Conservation (phyloP, 495 filamentous ascomycete species). For the Trichoderma parareesei region DNA sequence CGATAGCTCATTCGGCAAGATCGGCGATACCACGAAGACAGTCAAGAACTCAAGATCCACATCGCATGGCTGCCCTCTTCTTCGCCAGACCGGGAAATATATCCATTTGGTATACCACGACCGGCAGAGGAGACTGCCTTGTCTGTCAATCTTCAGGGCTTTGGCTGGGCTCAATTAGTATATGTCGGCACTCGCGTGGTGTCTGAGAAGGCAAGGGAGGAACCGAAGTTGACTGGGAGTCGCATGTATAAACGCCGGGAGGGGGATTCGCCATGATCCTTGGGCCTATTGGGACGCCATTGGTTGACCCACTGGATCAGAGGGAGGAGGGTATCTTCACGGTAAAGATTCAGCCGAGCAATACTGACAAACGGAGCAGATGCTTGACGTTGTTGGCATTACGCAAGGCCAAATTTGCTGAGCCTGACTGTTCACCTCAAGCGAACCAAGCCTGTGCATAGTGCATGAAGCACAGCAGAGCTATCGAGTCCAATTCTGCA, state of each 20-base stretch:
- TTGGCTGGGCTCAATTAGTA: conserved; percentile 47
- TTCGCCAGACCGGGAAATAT: conserved; percentile 22
- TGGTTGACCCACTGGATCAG: conserved; percentile 29
- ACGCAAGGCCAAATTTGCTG: conserved; percentile 48
- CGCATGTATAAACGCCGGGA: conserved; percentile 32
- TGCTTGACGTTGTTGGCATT: conserved; percentile 45
- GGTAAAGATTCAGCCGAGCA: conserved; percentile 38
- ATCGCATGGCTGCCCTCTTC: conserved; percentile 45
- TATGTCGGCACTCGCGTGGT: conserved; percentile 41
- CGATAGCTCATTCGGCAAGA: conserved; percentile 35
- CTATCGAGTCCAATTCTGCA: neutral
- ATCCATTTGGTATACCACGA: conserved; percentile 27
- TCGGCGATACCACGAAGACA: conserved; percentile 49
- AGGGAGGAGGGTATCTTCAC: conserved; percentile 37
- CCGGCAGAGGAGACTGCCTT: conserved; percentile 26
- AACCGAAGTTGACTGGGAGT: conserved; percentile 26
- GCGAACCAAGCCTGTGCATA: conserved; percentile 21
- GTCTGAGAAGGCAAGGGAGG: conserved; percentile 28
- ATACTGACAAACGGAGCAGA: conserved; percentile 32
- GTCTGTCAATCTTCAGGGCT: conserved; percentile 35
- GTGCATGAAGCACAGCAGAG: neutral
- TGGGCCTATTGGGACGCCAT: conserved; percentile 43
- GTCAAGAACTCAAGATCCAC: conserved; percentile 48
- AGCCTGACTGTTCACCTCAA: conserved; percentile 38
- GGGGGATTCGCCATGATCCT: conserved; percentile 45